phyloP scores from a whole-genome alignment of 1,284 basidiomycete species.

The Tausonia pullulans region DNA sequence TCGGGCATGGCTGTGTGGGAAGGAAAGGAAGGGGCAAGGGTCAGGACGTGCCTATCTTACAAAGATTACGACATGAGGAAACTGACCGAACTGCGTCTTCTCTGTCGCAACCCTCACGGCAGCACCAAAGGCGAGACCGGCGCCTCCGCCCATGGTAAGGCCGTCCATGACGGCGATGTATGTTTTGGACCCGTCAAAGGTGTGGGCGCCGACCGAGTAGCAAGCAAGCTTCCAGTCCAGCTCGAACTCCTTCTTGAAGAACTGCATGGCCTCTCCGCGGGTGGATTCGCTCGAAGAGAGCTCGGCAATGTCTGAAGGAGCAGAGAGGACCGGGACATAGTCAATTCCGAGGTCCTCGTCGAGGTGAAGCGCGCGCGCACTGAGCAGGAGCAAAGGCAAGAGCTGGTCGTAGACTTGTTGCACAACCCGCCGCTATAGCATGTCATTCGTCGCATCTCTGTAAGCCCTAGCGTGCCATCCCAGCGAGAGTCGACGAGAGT shows the following conservation, averaged over 20 bases:
- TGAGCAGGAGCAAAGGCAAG: neutral
- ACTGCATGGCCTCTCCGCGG: slow-evolving; percentile 10
- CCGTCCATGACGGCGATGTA: slow-evolving; percentile 88
- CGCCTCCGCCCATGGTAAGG: slow-evolving; percentile 90
- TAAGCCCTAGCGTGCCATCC: too few relatives aligned
- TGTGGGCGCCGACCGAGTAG: slow-evolving; percentile 29
- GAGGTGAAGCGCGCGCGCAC: neutral
- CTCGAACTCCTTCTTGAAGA: slow-evolving; percentile 91
- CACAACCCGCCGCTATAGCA: too few relatives aligned
- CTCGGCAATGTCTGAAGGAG: slow-evolving; percentile 17
- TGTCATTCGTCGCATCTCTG: too few relatives aligned
- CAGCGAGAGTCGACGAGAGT: too few relatives aligned
- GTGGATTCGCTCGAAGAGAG: neutral
- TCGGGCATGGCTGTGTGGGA: slow-evolving; percentile 74
- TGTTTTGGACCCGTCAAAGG: slow-evolving; percentile 44
- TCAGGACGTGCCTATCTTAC: neutral
- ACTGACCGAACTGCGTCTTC: slow-evolving; percentile 54
- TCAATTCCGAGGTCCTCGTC: neutral
- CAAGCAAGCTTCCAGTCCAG: slow-evolving; percentile 75
- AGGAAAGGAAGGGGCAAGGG: too few relatives aligned
- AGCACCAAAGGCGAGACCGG: slow-evolving; percentile 78
- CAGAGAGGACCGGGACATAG: neutral
- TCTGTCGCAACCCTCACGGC: slow-evolving; percentile 90
- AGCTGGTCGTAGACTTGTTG: too few relatives aligned
- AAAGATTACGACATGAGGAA: neutral